Base-by-base conservation (phyloP, 768 basidiomycete species). In the Trametes cinnabarina region DNA sequence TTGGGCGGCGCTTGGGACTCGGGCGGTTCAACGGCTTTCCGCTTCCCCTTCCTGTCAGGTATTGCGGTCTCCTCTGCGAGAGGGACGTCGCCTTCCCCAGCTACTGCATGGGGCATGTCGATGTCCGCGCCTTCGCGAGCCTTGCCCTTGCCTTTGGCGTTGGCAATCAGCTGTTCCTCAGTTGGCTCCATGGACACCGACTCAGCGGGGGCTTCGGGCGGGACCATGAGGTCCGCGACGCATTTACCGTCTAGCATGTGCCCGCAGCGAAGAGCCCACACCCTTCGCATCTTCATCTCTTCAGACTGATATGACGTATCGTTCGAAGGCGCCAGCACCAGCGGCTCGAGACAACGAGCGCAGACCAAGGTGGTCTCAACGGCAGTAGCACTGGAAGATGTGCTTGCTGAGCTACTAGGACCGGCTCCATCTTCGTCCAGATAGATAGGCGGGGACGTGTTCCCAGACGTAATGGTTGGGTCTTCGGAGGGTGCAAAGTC, bases 221-320 rank as follows among this genome's bases (percentile, higher is more conserved):
- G 87, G 34, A 74, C 70, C 67, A 85, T 83, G 47, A 92, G 63
- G 61, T 79, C 75, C 58, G 79, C 78, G 2, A 87, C 71, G 63
- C 90, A 92, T 68, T 86, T 88, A 47, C 88, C 90, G 62, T 92
- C 90, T 0, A 92, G 77, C 64, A 92, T 70, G 66, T 92, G 90
- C 0, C 90, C 90, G 51, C 90, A 92, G 39, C 87, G 76, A 58
- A 92, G 71, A 1, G 80, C 83, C 90, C 88, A 92, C 8, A 92
- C 72, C 41, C 81, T 78, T 51, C 77, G 73, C 35, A 71, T 71
- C 39, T 73, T 73, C 39, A 72, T 75, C 34, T 82, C 83, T 14
- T 67, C 70, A 23, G 62, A 58, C 12, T 32, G 30, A 32, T 6
- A 32, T 12, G 67, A 72, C 9, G 54, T 48, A 9, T 49, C 44